Evolutionary conservation across 176 grass and related monocot genomes (phyloP), one percentile per base, ranked within the genome.

Genomic region (Metroxylon sagu): DNA sequence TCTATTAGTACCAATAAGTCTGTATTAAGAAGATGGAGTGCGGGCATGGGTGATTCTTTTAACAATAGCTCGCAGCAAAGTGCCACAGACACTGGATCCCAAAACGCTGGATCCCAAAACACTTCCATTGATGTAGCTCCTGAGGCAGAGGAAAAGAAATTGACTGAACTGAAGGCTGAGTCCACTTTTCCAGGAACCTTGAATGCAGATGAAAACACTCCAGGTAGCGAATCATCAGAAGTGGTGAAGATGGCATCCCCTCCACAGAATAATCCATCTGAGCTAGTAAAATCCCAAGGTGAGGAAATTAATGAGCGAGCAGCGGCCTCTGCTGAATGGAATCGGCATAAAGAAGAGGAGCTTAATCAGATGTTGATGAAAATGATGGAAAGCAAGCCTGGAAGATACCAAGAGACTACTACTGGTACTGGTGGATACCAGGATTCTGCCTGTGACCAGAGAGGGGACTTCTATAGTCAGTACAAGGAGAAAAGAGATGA

Each of bases 321-420:
- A 64, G 64, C 78, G 48, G 50, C 71, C 57, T 99, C 94, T 69
- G 76, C 85, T 49, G 88, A 89, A 79, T 93, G 88, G 94, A 92
- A 80, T 68, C 88, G 73, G 7, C 85, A 93, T 71, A 93, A 99
- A 65, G 94, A 99, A 71, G 85, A 70, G 4, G 94, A 99, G 50
- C 94, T 99, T 70, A 98, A 88, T 78, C 85, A 93, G 62, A 99
- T 99, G 84, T 77, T 99, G 64, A 71, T 86, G 76, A 99, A 89
- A 85, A 93, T 99, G 87, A 93, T 99, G 88, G 71, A 85, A 50
- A 83, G 76, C 71, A 83, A 79, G 71, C 82, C 85, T 80, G 85
- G 82, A 49, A 99, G 89, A 28, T 81, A 89, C 59, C 62, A 62
- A 30, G 69, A 49, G 25, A 25, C 60, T 57, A 86, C 77, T 71